A percentile compares a stretch with the other conserved stretches of the same genome.
These are phyloP conservation scores for Kurtzmaniella quercitrusa DNA, from an alignment of 1,139 yeast species.

Conservation along the genomic window DNA sequence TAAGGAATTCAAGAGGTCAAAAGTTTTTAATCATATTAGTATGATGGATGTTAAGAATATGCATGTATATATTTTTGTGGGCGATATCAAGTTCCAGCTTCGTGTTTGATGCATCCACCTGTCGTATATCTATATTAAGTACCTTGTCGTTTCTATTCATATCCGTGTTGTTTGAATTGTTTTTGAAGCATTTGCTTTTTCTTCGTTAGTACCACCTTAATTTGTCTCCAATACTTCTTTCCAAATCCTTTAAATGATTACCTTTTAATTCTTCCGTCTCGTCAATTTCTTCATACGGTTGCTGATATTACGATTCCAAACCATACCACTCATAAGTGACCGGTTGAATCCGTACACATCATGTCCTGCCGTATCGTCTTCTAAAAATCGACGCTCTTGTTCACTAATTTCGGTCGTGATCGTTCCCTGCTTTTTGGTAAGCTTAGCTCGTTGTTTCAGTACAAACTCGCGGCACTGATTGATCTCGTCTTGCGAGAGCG, in stretches of 20 bases:
- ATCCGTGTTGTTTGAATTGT: no score
- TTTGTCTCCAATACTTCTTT: no score
- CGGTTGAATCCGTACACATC: conserved; percentile 49
- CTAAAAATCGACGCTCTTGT: conserved; percentile 36
- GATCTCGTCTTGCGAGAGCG: conserved; percentile 77
- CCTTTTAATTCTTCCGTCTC: conserved; percentile 10
- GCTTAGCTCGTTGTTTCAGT: conserved; percentile 48
- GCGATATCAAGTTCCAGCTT: no score
- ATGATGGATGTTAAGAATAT: no score
- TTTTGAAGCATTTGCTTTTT: no score
- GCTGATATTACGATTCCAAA: conserved; percentile 54
- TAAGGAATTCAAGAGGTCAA: no score
- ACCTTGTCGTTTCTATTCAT: no score
- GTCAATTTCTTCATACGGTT: conserved; percentile 45
- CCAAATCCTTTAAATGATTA: neutral
- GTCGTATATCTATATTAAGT: no score
- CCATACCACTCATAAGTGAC: conserved; percentile 52
- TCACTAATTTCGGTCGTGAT: conserved; percentile 36
- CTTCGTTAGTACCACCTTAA: no score
- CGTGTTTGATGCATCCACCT: no score
- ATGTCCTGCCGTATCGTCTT: conserved; percentile 23
- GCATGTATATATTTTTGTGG: no score
- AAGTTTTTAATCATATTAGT: no score
- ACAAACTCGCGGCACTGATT: conserved; percentile 75
- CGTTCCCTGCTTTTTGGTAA: conserved; percentile 32